Conservation (phyloP, 2,329 filamentous ascomycete genomes). For the Pyricularia sp. region DNA sequence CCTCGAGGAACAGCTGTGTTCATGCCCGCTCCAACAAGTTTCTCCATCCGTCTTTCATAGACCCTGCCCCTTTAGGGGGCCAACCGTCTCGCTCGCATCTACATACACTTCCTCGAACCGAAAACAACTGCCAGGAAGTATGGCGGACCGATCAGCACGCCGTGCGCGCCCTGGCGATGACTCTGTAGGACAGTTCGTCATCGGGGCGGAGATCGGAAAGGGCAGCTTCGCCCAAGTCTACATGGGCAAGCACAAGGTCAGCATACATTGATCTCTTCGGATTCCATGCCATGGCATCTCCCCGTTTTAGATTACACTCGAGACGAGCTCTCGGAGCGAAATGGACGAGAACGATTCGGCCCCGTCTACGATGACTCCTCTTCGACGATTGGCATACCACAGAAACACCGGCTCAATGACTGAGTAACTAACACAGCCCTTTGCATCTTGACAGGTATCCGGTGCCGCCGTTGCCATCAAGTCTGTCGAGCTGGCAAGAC, state of each 20-base stretch:
- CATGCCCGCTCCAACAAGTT: neutral
- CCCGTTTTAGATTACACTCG: neutral
- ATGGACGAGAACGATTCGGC: neutral
- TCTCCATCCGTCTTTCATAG: neutral
- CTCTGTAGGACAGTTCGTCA: slow-evolving; percentile 14
- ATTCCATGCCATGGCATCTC: neutral
- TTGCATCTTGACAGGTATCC: slow-evolving; percentile 50
- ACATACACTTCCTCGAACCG: neutral
- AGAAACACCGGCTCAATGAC: neutral
- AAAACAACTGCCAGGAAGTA: neutral
- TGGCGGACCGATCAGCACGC: slow-evolving; percentile 3
- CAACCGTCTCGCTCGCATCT: neutral
- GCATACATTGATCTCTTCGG: slow-evolving; percentile 17
- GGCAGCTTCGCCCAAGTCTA: slow-evolving; percentile 97
- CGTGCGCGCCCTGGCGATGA: slow-evolving; percentile 9
- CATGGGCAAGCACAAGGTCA: slow-evolving; percentile 73
- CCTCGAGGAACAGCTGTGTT: neutral
- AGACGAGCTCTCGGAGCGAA: neutral
- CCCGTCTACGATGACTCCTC: neutral
- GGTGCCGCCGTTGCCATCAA: slow-evolving; percentile 89
- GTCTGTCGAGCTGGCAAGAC: slow-evolving; percentile 79
- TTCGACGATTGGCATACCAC: neutral
- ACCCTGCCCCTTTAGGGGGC: neutral
- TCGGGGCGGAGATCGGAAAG: slow-evolving; percentile 69
- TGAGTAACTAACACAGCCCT: neutral